Evolutionary conservation across 306 rosid species (phyloP).

Genomic region (Fagus crenata): DNA sequence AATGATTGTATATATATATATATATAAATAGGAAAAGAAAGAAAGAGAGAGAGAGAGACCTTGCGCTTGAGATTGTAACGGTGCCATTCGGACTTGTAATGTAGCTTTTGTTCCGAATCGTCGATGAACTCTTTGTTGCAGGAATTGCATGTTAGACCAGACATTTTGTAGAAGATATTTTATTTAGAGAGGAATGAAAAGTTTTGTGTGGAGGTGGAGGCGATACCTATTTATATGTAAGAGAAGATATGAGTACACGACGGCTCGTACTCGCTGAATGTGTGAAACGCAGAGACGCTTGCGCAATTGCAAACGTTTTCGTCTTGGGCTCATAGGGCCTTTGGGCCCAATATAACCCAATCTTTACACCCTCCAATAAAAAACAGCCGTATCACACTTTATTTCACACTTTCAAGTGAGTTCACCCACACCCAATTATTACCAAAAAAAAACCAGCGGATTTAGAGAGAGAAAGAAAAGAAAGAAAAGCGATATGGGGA

Average conservation of each 20-base stretch:
- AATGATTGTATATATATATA: not conserved
- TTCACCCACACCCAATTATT: too few relatives aligned
- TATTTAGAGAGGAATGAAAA: too few relatives aligned
- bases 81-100: conserved; percentile 98
- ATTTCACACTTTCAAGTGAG: too few relatives aligned
- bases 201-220: not conserved
- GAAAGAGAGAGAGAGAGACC: conserved; percentile 37
- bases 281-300: conserved; percentile 28
- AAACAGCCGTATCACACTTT: too few relatives aligned
- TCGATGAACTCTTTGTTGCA: conserved; percentile 84
- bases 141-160: conserved; percentile 74
- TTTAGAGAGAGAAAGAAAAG: too few relatives aligned
- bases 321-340: not conserved
- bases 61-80: conserved; percentile 99
- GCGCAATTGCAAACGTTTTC: conserved; percentile 9
- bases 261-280: conserved; percentile 31
- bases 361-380: not conserved
- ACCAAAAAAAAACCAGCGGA: too few relatives aligned
- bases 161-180: conserved; percentile 34
- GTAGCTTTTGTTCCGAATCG: conserved; percentile 67
- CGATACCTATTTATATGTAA: not conserved
- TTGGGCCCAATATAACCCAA: not conserved
- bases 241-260: not conserved
- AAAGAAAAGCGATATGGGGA: too few relatives aligned
- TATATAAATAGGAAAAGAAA: not conserved